phyloP scores from a whole-genome alignment of 805 yeast genomes.

The Starmerella stigmatis region DNA sequence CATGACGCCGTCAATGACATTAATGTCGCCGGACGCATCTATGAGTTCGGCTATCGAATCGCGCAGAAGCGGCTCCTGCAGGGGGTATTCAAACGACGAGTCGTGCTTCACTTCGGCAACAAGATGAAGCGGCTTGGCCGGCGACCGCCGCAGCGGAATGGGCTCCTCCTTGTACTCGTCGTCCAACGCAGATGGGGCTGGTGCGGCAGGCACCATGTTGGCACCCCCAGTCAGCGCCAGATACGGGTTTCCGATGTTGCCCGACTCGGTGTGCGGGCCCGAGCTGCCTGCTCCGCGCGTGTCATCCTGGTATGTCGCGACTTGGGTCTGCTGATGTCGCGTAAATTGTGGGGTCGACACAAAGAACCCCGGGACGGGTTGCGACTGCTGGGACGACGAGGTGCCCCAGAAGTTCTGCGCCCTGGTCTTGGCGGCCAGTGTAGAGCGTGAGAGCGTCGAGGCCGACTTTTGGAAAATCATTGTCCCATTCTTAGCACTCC shows the following conservation, averaged over 20 bases:
- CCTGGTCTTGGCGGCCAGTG: conserved; percentile 31
- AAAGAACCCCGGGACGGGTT: conserved; percentile 32
- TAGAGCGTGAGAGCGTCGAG: conserved; percentile 31
- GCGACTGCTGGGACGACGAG: conserved; percentile 21
- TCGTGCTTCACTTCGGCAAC: background rate
- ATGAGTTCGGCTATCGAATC: conserved; percentile 8
- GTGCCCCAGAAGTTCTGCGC: conserved; percentile 30
- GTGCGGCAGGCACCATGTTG: conserved; percentile 11
- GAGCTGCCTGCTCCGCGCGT: conserved; percentile 19
- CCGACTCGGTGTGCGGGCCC: conserved; percentile 9
- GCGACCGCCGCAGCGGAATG: background rate
- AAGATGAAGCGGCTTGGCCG: background rate
- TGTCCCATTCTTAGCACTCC: background rate
- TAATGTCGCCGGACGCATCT: conserved; percentile 3
- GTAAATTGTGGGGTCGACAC: conserved; percentile 34
- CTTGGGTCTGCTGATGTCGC: conserved; percentile 32
- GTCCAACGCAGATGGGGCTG: conserved; percentile 5
- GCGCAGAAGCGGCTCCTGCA: background rate
- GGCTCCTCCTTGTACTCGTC: conserved; percentile 16
- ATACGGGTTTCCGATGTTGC: conserved; percentile 16
- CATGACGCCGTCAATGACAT: conserved; percentile 8
- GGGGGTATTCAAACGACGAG: background rate
- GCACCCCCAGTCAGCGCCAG: conserved; percentile 16
- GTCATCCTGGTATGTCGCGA: conserved; percentile 23
- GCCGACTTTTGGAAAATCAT: conserved; percentile 34